Conservation (phyloP, 331 rosid genomes). For the Malus hybrid region DNA sequence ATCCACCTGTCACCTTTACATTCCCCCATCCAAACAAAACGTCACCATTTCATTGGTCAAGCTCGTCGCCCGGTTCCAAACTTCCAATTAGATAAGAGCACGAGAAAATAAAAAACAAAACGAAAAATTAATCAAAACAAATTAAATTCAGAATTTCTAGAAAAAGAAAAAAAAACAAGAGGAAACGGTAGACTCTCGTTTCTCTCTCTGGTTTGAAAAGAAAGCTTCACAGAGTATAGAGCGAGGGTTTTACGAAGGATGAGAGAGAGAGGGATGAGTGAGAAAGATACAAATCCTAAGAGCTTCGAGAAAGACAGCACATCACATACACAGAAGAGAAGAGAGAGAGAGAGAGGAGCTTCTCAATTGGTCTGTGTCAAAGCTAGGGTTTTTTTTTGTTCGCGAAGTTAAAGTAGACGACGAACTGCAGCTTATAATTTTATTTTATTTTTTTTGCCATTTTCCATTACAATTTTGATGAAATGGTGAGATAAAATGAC, state of each 20-base stretch:
- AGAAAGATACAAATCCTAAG: neutral
- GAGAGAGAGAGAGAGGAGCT: neutral
- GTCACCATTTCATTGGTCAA: neutral
- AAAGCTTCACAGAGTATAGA: constrained; percentile 23
- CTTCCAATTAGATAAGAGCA: neutral
- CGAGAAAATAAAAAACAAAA: neutral
- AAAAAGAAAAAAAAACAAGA: constrained; percentile 2
- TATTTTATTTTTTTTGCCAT: neutral
- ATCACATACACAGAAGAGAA: neutral
- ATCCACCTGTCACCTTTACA: neutral
- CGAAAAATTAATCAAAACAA: neutral
- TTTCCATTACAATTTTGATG: neutral
- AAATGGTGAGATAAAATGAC: too few relatives aligned
- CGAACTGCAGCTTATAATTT: neutral
- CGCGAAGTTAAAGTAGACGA: constrained; percentile 24
- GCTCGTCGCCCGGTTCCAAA: constrained; percentile 8
- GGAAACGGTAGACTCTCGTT: constrained; percentile 24
- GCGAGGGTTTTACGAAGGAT: constrained; percentile 43
- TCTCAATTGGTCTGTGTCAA: constrained; percentile 8
- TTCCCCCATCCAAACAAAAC: neutral
- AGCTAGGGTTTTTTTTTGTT: constrained; percentile 69
- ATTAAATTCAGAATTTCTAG: neutral
- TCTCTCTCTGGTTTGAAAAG: constrained; percentile 24
- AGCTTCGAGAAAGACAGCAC: neutral
- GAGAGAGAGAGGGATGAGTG: neutral